A percentile compares a stretch with the other conserved stretches of the same genome.
Evolutionary conservation across 371 early-diverging fungal species (phyloP).

Genomic region (Dichotomocladium elegans): DNA sequence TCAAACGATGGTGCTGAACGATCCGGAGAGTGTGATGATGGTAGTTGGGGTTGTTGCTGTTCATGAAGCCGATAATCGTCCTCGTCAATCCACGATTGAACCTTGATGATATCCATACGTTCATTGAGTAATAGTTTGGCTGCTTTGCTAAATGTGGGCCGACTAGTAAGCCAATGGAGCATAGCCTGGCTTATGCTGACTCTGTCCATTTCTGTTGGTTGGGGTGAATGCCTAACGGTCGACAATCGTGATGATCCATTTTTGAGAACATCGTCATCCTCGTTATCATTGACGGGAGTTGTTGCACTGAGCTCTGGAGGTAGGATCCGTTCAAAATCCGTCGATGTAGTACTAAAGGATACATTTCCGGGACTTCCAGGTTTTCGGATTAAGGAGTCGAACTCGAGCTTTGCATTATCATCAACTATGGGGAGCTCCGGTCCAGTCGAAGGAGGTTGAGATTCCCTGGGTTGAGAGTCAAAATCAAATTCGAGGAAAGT

Average conservation of each 20-base stretch:
- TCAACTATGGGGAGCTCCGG: too few relatives aligned
- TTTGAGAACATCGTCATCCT: too few relatives aligned
- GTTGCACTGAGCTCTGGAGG: neutral
- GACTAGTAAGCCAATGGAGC: conserved; percentile 1
- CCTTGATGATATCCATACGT: neutral
- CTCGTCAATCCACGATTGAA: neutral
- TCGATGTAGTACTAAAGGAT: too few relatives aligned
- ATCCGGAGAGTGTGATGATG: neutral
- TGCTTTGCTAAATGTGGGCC: neutral
- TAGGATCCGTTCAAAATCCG: neutral
- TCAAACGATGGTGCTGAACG: neutral
- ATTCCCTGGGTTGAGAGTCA: too few relatives aligned
- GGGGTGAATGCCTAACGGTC: neutral
- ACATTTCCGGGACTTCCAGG: too few relatives aligned
- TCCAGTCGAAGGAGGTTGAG: too few relatives aligned
- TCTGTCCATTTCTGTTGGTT: neutral
- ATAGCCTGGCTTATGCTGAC: neutral
- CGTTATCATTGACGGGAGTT: neutral
- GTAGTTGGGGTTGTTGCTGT: neutral
- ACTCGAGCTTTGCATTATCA: too few relatives aligned
- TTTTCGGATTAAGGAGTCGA: too few relatives aligned
- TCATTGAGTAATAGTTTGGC: neutral
- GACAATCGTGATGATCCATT: neutral
- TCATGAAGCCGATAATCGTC: neutral
- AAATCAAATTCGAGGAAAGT: too few relatives aligned